Base-by-base conservation (phyloP, 1,284 basidiomycete species). In the Volvariella surrecta region DNA sequence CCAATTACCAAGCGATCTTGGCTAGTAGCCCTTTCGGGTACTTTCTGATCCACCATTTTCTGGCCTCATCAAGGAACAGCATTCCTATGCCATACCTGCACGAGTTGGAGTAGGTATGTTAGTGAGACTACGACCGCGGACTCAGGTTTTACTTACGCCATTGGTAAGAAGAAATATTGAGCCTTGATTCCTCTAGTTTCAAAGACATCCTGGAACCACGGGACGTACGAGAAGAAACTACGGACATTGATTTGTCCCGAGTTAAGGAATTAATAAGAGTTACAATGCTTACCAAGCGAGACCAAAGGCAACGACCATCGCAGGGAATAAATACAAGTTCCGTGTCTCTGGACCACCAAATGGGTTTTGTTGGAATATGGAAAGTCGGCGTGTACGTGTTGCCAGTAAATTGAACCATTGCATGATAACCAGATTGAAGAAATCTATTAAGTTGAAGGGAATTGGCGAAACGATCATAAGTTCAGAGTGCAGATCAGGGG, bases 361-460 rank as follows among this genome's bases (percentile, higher is more conserved):
- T 4, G 56, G 55, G 15, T 53, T 57, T 39, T 59, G 59, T 37
- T 57, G 55, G 47, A 58, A 52, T 32, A 58, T 55, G 24, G 52
- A 52, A 10, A 54, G 51, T 20, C 40, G 52, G 9, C 56, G 52
- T 16, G 55, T 48, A 9, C 45, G 55, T 11, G 48, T 58, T 11
- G 50, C 61, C 41, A 46, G 54, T 4, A 50, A 58, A 50, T 52
- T 64, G 44, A 72, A 77, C 68, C 75, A 83, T 62, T 85, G 82
- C 71, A 79, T 78, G 47, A 82, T 67, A 39, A 85, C 74, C 32
- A 85, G 67, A 22, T 75, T 82, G 62, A 76, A 74, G 58, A 76
- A 79, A 56, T 64, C 55, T 54, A 28, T n/a, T n/a, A 41, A 48
- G 45, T 32, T 48, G 46, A 19, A 52, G 32, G 7, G 53, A 48